These are phyloP conservation scores for Yamadazyma endophytica DNA, from an alignment of 805 yeast species.

Conservation along the genomic window DNA sequence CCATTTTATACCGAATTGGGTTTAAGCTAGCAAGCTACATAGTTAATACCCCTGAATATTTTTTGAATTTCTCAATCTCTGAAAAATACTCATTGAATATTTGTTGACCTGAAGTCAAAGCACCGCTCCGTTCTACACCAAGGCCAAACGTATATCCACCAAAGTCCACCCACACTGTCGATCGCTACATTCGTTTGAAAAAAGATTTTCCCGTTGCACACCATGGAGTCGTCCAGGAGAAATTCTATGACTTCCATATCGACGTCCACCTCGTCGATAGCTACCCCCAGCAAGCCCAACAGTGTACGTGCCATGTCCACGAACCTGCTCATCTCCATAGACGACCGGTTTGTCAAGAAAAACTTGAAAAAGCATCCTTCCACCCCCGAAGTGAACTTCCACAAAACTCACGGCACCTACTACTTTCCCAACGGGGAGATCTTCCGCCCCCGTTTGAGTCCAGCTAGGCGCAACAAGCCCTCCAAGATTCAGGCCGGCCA, in stretches of 20 bases:
- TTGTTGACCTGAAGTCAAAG: too few species aligned
- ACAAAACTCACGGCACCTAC: conserved; percentile 21
- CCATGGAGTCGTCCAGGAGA: conserved; percentile 19
- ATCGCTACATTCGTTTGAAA: too few species aligned
- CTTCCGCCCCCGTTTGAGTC: conserved; percentile 43
- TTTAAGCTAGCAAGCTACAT: too few species aligned
- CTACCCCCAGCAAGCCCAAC: conserved; percentile 1
- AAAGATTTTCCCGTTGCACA: too few species aligned
- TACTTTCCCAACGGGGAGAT: conserved; percentile 54
- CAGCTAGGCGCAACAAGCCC: conserved; percentile 38
- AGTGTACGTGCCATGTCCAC: conserved; percentile 31
- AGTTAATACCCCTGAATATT: too few species aligned
- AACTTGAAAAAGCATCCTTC: conserved; percentile 18
- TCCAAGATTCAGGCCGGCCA: conserved; percentile 16
- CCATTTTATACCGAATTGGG: too few species aligned
- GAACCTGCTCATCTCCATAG: conserved; percentile 33
- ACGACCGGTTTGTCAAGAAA: conserved; percentile 35
- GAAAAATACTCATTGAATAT: too few species aligned
- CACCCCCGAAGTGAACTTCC: conserved; percentile 3
- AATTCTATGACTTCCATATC: conserved; percentile 29
- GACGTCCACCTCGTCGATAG: conserved; percentile 11
- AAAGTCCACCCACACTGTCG: too few species aligned
- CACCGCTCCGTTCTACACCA: too few species aligned
- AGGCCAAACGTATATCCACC: too few species aligned
- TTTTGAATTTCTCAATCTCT: too few species aligned